A percentile compares a stretch with the other conserved stretches of the same genome.
Evolutionary conservation across 2,329 filamentous ascomycete genomes (phyloP).

Genomic region (Paecilomyces fulvus): DNA sequence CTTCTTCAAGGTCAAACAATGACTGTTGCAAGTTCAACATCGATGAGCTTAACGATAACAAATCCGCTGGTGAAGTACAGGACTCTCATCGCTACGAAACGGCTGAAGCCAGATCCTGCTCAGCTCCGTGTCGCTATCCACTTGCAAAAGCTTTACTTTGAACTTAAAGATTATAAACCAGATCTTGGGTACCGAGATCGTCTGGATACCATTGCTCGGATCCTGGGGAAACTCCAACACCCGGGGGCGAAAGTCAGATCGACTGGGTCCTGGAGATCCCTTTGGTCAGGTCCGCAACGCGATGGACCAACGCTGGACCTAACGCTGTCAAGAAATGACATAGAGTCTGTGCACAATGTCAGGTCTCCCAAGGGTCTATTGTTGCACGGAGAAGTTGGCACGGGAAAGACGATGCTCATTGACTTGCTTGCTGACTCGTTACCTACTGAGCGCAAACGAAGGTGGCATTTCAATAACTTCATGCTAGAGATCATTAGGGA

Average conservation of each 20-base stretch:
- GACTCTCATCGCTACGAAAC: conserved; percentile 57
- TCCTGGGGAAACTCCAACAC: conserved; percentile 47
- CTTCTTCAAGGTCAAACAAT: neutral
- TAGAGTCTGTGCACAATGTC: conserved; percentile 63
- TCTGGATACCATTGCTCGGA: conserved; percentile 51
- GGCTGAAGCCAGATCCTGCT: conserved; percentile 59
- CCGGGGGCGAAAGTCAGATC: neutral
- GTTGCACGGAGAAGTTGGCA: conserved; percentile 73
- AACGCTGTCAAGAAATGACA: conserved; percentile 58
- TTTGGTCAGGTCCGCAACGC: conserved; percentile 13
- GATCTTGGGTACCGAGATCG: conserved; percentile 59
- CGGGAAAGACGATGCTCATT: conserved; percentile 77
- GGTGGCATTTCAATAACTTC: conserved; percentile 81
- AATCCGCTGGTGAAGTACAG: conserved; percentile 73
- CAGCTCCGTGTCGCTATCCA: conserved; percentile 55
- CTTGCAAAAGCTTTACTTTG: conserved; percentile 65
- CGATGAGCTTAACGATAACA: neutral
- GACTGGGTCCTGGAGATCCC: neutral
- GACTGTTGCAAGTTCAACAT: neutral
- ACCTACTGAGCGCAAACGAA: conserved; percentile 61
- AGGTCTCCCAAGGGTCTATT: conserved; percentile 67
- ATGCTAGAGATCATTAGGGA: conserved; percentile 71
- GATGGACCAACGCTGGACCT: conserved; percentile 48
- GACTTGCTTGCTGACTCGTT: conserved; percentile 72
- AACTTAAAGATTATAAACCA: conserved; percentile 71